phyloP scores from a whole-genome alignment of 257 asterid species.

The Lycium barbarum region DNA sequence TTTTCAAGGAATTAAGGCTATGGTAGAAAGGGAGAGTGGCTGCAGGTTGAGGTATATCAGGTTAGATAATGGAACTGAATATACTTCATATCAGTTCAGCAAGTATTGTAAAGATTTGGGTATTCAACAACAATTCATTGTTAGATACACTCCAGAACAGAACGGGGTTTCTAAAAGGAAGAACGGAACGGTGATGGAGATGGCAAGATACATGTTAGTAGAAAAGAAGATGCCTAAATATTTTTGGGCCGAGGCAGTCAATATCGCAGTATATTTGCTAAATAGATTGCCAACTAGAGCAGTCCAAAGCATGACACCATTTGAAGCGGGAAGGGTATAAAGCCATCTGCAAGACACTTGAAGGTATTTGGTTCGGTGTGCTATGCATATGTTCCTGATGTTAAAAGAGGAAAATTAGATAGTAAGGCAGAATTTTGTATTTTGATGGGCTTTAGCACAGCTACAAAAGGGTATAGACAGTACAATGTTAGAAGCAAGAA shows the following conservation, averaged over 20 bases:
- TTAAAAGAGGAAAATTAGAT: neutral
- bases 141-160: neutral
- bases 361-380: neutral
- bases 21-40: neutral
- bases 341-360: neutral
- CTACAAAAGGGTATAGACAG: neutral
- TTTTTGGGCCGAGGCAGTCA: neutral
- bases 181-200: neutral
- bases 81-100: neutral
- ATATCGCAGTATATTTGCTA: too few relatives aligned
- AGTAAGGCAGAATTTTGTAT: neutral
- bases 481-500: neutral
- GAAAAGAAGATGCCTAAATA: neutral
- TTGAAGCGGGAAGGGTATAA: neutral
- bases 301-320: neutral
- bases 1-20: neutral
- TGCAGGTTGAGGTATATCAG: neutral
- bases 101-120: neutral
- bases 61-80: neutral
- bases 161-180: neutral
- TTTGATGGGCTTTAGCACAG: neutral
- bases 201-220: neutral
- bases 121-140: too few relatives aligned
- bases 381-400: neutral
- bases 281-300: neutral